Evolutionary conservation across 495 filamentous ascomycete species (phyloP), one percentile per base, ranked within the genome.

Genomic region (Achaetomiella virescens): DNA sequence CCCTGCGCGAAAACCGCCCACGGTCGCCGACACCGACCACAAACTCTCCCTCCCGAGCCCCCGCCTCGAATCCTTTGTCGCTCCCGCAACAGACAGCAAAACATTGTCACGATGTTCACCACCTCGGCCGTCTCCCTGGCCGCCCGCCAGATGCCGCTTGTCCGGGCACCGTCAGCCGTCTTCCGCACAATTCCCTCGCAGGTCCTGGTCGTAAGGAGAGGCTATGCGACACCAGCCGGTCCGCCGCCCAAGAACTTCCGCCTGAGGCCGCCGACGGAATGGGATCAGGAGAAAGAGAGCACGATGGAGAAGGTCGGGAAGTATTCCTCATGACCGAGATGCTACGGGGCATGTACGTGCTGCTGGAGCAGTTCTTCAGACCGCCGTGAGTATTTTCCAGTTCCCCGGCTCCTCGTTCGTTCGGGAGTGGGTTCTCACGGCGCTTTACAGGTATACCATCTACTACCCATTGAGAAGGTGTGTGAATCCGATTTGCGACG

Each of bases 341-440:
- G 84, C 73, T 89, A 68, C 83, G 93, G 64, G 93, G 93, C 70
- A 97, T 98, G 95, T 97, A 96, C 67, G 88, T 97, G 49, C 85
- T 93, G 70, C 67, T 98, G 71, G 93, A 98, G 82, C 92, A 98
- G 76, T 98, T 86, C 81, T 98, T 98, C 79, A 76, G 93, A 69
- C 88, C 93, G 70, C 93, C 93, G 88, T 96, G 74, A 83, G 90
- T 90, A 46, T 24, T 51, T 38, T 18, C 25, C 2, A 10, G 7
- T 40, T 10, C 10, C 9, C 11, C 7, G 6, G 22, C 7, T 2
- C 8, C 20, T 24, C 15, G 11, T 6, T 3, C 12, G 15, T 27
- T 18, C 21, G 17, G 4, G 11, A 8, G 9, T 11, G 1, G 5
- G 22, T 33, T 31, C 58, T 55, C 14, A 6, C n/a, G 17, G 1